These are phyloP conservation scores for Salvia sclarea DNA, from an alignment of 305 asterid species.

Conservation along the genomic window DNA sequence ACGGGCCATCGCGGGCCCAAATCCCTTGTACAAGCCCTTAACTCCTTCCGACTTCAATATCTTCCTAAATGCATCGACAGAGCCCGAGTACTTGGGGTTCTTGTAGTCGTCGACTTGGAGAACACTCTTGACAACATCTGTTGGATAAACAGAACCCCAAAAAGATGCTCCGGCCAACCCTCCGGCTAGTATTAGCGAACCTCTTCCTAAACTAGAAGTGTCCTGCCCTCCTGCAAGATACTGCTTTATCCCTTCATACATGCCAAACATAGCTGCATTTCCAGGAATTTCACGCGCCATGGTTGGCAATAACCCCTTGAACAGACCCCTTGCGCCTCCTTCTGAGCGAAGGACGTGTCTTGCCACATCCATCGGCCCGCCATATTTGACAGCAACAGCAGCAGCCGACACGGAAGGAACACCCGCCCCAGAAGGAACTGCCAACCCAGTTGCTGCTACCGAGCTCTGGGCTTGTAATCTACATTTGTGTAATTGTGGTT, in stretches of 20 bases:
- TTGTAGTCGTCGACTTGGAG: conserved; percentile 86
- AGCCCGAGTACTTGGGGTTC: conserved; percentile 82
- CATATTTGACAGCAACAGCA: conserved; percentile 59
- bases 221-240: conserved; percentile 80
- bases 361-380: conserved; percentile 94
- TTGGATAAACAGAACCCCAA: conserved; percentile 80
- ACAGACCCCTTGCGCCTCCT: conserved; percentile 76
- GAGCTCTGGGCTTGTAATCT: conserved; percentile 97
- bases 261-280: conserved; percentile 88
- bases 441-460: conserved; percentile 39
- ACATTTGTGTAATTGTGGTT: conserved; percentile 1
- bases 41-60: conserved; percentile 76
- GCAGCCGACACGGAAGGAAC: neutral
- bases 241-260: conserved; percentile 78
- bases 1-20: conserved; percentile 95
- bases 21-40: conserved; percentile 89
- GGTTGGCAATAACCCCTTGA: conserved; percentile 85
- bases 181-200: conserved; percentile 74
- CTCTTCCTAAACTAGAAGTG: conserved; percentile 77
- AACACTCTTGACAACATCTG: conserved; percentile 89
- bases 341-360: conserved; percentile 69
- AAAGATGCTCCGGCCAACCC: conserved; percentile 86
- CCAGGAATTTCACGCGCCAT: conserved; percentile 92
- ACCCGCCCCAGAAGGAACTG: neutral
- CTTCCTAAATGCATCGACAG: conserved; percentile 69